Conservation (phyloP, 257 asterid genomes). For the Agastache rugosa region DNA sequence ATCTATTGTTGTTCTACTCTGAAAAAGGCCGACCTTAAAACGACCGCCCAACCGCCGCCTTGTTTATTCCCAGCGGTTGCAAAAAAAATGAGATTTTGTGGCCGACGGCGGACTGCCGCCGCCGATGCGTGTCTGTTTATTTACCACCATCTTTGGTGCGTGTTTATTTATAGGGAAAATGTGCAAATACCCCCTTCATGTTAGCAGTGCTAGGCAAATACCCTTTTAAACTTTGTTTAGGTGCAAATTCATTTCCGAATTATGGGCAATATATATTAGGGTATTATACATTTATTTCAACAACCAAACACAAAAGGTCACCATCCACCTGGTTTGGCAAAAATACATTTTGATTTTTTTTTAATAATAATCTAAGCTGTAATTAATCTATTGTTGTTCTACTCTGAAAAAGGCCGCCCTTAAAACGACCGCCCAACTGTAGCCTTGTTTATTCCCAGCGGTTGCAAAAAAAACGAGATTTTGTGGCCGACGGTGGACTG, state of each 20-base stretch:
- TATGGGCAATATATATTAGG: no score
- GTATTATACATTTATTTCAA: neutral
- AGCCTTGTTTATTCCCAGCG: no score
- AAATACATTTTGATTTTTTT: neutral
- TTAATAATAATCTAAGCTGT: neutral
- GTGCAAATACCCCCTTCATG: no score
- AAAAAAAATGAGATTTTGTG: neutral
- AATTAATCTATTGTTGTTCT: neutral
- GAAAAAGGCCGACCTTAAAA: neutral
- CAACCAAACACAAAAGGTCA: constrained; percentile 2
- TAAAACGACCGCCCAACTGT: no score
- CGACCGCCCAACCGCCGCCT: neutral
- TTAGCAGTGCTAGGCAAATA: no score
- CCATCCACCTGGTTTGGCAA: constrained; percentile 5
- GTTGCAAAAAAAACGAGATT: no score
- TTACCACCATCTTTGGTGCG: no score
- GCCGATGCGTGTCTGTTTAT: no score
- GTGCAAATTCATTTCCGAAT: no score
- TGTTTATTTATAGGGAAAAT: no score
- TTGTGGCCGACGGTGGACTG: no score
- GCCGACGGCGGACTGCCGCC: neutral
- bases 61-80: neutral
- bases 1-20: neutral
- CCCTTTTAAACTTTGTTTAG: no score
- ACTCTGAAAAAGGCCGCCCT: neutral